Conservation (phyloP, 2,329 filamentous ascomycete species). For the Nemania serpens region DNA sequence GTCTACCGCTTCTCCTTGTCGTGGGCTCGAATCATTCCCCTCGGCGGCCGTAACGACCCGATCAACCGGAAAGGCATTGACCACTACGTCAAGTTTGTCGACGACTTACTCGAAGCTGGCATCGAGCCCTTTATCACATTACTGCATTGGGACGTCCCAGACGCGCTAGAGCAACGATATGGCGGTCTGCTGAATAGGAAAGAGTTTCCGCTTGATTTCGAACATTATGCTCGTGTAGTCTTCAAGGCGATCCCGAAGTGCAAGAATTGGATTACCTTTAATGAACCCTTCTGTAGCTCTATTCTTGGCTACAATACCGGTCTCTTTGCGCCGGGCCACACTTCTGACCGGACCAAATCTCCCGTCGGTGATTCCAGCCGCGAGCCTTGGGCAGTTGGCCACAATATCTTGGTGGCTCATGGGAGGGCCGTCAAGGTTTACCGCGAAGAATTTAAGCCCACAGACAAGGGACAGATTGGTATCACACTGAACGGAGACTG, state of each 20-base stretch:
- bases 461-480: slow-evolving; percentile 76
- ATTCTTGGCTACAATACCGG: slow-evolving; percentile 81
- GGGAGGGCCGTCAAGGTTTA: slow-evolving; percentile 81
- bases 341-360: slow-evolving; percentile 74
- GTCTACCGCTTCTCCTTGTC: slow-evolving; percentile 85
- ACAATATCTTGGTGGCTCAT: slow-evolving; percentile 80
- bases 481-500: slow-evolving; percentile 89
- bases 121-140: slow-evolving; percentile 83
- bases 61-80: slow-evolving; percentile 78
- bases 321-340: slow-evolving; percentile 80
- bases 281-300: slow-evolving; percentile 85
- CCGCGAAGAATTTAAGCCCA: slow-evolving; percentile 78
- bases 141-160: slow-evolving; percentile 87
- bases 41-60: slow-evolving; percentile 82
- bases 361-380: slow-evolving; percentile 72
- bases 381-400: slow-evolving; percentile 83
- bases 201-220: slow-evolving; percentile 83
- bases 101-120: slow-evolving; percentile 75
- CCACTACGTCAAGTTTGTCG: slow-evolving; percentile 78
- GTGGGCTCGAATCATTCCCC: slow-evolving; percentile 82
- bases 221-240: slow-evolving; percentile 75
- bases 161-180: slow-evolving; percentile 78
- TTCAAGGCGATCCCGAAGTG: slow-evolving; percentile 77
- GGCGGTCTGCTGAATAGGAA: slow-evolving; percentile 78
- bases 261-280: slow-evolving; percentile 89